A percentile compares a stretch with the other conserved stretches of the same genome.
Conservation (phyloP, 2,329 filamentous ascomycete genomes). For the Stemphylium lycopersici region DNA sequence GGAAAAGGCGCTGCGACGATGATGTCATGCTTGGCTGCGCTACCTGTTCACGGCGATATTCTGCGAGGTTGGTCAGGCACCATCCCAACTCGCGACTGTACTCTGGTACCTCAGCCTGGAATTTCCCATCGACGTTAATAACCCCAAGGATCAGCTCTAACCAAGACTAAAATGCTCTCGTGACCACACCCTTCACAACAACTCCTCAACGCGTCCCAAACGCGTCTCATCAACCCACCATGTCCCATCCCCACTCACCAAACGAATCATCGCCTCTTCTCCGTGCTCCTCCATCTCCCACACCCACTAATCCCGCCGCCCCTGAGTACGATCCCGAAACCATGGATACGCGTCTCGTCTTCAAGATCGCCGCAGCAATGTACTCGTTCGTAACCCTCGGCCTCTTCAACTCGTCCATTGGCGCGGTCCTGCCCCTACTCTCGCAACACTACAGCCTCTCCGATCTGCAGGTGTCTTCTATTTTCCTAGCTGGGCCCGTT, state of each 20-base stretch:
- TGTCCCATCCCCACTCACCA: neutral
- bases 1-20: neutral
- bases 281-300: neutral
- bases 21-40: slow-evolving; percentile 16
- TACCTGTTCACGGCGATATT: slow-evolving; percentile 12
- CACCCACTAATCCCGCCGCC: neutral
- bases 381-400: slow-evolving; percentile 65
- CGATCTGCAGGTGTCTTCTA: slow-evolving; percentile 53
- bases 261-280: slow-evolving; percentile 16
- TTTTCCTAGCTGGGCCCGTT: slow-evolving; percentile 53
- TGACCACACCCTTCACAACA: neutral
- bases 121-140: neutral
- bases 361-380: slow-evolving; percentile 60
- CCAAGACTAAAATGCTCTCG: neutral
- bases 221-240: slow-evolving; percentile 4
- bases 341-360: slow-evolving; percentile 1
- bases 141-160: neutral
- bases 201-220: neutral
- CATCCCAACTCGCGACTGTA: neutral
- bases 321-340: neutral
- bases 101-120: neutral
- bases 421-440: slow-evolving; percentile 47
- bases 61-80: slow-evolving; percentile 6
- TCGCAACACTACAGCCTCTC: slow-evolving; percentile 51
- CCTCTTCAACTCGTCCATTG: slow-evolving; percentile 34